Evolutionary conservation across 2,329 filamentous ascomycete genomes (phyloP), one percentile per base, ranked within the genome.

Genomic region (Hypoxylon sp.): DNA sequence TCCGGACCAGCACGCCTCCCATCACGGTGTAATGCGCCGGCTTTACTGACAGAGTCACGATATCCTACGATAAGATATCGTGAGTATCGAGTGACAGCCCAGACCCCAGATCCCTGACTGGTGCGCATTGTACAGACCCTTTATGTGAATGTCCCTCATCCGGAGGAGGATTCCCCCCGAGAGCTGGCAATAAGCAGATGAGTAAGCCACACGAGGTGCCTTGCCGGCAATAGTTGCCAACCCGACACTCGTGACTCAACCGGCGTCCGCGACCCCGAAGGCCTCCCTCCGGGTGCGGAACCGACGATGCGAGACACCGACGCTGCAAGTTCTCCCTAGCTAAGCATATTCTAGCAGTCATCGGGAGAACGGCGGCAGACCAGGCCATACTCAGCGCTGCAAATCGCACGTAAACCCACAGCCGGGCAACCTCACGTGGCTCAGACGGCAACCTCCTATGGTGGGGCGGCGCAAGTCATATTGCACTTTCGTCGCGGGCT

Each of bases 91-190:
- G n/a, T n/a, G n/a, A n/a, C n/a, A n/a, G n/a, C n/a, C n/a, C n/a
- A n/a, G n/a, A n/a, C n/a, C n/a, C n/a, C n/a, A n/a, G n/a, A n/a
- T n/a, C n/a, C n/a, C n/a, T n/a, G n/a, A 39, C 59, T 53, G 39
- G 41, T 20, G 59, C 53, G 10, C 59, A 62, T 39, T n/a, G 37
- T 41, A 57, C 59, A 62, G 53, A 57, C 53, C 53, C 58, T 24
- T 10, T 26, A 17, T 28, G n/a, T 41, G 46, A 51, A 46, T 48
- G 41, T 24, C 19, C 54, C 53, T 56, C 54, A 56, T 28, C 43
- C 51, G 32, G 59, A 52, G 47, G 24, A 37, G 53, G 41, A 43
- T 28, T 43, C 59, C 13, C 51, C 17, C 53, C 7, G 24, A n/a
- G 26, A 46, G 50, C 28, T 51, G 43, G 46, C 43, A 19, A 3